These are phyloP conservation scores for Aspergillus sp. DNA, from an alignment of 2,329 filamentous ascomycete genomes.

Conservation along the genomic window DNA sequence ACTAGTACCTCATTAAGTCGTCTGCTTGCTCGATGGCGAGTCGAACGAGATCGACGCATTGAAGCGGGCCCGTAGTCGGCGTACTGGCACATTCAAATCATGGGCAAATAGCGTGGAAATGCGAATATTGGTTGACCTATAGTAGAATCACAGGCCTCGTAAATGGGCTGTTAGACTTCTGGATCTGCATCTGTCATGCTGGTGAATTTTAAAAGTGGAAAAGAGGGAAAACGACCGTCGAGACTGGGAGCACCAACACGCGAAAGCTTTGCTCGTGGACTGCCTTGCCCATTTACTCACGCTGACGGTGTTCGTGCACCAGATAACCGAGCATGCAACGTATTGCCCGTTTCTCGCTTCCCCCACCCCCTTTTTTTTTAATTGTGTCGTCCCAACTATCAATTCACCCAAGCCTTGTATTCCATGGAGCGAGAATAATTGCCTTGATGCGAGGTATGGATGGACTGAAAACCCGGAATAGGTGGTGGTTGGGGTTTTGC, in stretches of 20 bases:
- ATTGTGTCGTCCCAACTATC: too few relatives aligned
- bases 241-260: not conserved
- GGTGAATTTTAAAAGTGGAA: not conserved
- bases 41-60: not conserved
- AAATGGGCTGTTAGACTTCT: not conserved
- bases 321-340: not conserved
- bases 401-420: too few relatives aligned
- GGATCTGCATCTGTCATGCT: not conserved
- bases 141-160: not conserved
- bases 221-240: not conserved
- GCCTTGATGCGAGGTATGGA: too few relatives aligned
- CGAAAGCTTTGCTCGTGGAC: not conserved
- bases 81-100: not conserved
- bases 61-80: not conserved
- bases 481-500: too few relatives aligned
- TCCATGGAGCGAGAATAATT: too few relatives aligned
- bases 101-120: not conserved
- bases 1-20: not conserved
- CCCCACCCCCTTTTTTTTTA: not conserved
- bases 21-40: not conserved
- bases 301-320: not conserved
- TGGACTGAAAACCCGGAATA: too few relatives aligned
- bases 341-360: not conserved
- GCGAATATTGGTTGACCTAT: not conserved
- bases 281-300: not conserved